Evolutionary conservation across 192 early-diverging fungal species (phyloP), one percentile per base, ranked within the genome.

Genomic region (Spinellus fusiger): DNA sequence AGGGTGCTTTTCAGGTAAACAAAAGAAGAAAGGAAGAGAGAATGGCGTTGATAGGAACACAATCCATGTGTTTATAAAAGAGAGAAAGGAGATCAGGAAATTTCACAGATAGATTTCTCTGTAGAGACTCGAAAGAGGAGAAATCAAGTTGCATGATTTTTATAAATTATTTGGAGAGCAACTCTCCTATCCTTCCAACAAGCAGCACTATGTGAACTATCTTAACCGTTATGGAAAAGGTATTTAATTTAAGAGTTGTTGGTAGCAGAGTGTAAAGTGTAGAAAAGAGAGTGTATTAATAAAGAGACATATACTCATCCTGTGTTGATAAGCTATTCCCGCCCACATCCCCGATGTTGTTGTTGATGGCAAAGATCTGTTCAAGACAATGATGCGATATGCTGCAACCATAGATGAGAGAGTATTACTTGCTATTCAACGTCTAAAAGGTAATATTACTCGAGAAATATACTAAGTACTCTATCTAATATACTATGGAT

Each of bases 371-470:
- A 66, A 76, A 60, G 78, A 75, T 27, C 71, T 89, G 3, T 87
- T 89, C 56, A 65, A 49, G 9, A 57, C 35, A 16, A 89, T 89
- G 84, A 87, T 89, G 84, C 25, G 64, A n/a, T 79, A 84, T 56
- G 64, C 82, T 5, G 46, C 64, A 35, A 64, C 64, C 28, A 56
- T 76, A 5, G 70, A 86, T 56, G 65, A 66, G 5, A 34, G 56
- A 2, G 69, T 89, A 26, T 66, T 82, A n/a, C 33, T 65, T 15
- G 82, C 82, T 3, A 71, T 89, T 8, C 64, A 70, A 44, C 63
- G 68, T 37, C 47, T 83, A 9, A 69, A 67, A 67, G 76, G 73
- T 76, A 59, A 13, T 10, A 27, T 49, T 8, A 52, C 6, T 16
- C 26, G 18, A 16, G 1, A 1, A 12, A 4, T 26, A 29, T n/a